A percentile compares a stretch with the other conserved stretches of the same genome.
Conservation (phyloP, 163 green algal species). For the Scenedesmus sp. region DNA sequence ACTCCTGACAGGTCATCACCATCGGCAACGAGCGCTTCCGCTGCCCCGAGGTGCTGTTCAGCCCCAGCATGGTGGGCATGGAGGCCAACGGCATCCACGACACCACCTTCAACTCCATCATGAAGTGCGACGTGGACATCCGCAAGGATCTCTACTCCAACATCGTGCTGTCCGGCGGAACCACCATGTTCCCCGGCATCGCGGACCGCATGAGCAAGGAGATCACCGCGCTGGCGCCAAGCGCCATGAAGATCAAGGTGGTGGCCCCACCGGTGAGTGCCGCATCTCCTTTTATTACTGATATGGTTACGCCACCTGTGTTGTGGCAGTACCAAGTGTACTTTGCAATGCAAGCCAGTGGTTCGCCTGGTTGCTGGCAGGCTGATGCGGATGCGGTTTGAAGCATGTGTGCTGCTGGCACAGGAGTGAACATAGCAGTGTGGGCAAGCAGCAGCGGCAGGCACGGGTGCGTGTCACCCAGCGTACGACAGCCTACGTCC, state of each 20-base stretch:
- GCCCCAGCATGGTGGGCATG: constrained; percentile 93
- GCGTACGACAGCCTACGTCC: too few relatives aligned
- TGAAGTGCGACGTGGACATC: constrained; percentile 99
- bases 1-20: constrained; percentile 87
- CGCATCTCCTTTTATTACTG: neutral
- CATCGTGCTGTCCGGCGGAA: constrained; percentile 96
- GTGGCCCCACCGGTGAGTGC: constrained; percentile 84
- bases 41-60: constrained; percentile 99
- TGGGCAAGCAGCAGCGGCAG: too few relatives aligned
- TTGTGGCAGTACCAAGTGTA: neutral
- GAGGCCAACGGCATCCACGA: constrained; percentile 96
- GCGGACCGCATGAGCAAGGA: constrained; percentile 98
- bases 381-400: too few relatives aligned
- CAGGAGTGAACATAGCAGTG: too few relatives aligned
- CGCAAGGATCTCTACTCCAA: constrained; percentile 99
- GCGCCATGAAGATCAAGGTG: constrained; percentile 98
- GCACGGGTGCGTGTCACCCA: too few relatives aligned
- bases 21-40: constrained; percentile 98
- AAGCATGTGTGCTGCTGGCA: too few relatives aligned
- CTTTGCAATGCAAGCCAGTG: too few relatives aligned
- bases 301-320: neutral
- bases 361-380: too few relatives aligned
- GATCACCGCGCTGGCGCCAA: constrained; percentile 93
- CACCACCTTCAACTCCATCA: constrained; percentile 99
- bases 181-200: constrained; percentile 97